These are phyloP conservation scores for Pezicula radicicola DNA, from an alignment of 2,329 filamentous ascomycete species.

Conservation along the genomic window DNA sequence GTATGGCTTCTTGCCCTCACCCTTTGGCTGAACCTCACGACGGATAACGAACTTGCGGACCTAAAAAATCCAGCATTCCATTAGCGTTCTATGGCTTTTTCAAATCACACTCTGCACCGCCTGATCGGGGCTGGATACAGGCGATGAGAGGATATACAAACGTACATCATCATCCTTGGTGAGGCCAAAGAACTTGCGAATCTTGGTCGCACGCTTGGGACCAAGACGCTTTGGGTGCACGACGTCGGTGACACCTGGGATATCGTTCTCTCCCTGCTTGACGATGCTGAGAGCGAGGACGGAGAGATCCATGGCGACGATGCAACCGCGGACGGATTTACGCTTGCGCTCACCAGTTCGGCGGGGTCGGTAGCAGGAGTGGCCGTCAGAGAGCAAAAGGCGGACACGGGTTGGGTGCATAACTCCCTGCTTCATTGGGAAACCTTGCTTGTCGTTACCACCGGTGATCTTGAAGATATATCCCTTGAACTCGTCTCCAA, in stretches of 20 bases:
- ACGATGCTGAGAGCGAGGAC: conserved; percentile 93
- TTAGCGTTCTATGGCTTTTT: conserved; percentile 18
- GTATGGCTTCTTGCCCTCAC: conserved; percentile 96
- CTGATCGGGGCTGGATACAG: conserved; percentile 46
- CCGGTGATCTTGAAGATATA: conserved; percentile 99
- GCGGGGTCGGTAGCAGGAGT: conserved; percentile 99
- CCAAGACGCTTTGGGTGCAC: conserved; percentile 99
- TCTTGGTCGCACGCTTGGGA: conserved; percentile 99
- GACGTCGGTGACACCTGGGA: conserved; percentile 95
- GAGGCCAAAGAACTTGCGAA: conserved; percentile 99
- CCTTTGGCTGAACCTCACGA: conserved; percentile 95
- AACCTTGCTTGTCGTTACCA: conserved; percentile 99
- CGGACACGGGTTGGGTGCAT: conserved; percentile 98
- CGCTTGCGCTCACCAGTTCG: conserved; percentile 98
- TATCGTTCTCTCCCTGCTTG: conserved; percentile 94
- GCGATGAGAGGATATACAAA: conserved; percentile 65
- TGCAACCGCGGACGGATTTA: conserved; percentile 98
- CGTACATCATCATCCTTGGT: conserved; percentile 99
- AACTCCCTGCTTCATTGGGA: conserved; percentile 99
- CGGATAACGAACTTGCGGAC: conserved; percentile 99
- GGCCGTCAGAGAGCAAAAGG: conserved; percentile 91
- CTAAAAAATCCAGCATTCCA: conserved; percentile 45
- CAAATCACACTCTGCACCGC: conserved; percentile 56
- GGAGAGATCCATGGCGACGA: conserved; percentile 92
- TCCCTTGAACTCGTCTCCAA: conserved; percentile 99